Percentiles rank a stretch among this genome's conserved stretches.
phyloP scores from a whole-genome alignment of 441 rosid species.

The Gossypium gossypioides region DNA sequence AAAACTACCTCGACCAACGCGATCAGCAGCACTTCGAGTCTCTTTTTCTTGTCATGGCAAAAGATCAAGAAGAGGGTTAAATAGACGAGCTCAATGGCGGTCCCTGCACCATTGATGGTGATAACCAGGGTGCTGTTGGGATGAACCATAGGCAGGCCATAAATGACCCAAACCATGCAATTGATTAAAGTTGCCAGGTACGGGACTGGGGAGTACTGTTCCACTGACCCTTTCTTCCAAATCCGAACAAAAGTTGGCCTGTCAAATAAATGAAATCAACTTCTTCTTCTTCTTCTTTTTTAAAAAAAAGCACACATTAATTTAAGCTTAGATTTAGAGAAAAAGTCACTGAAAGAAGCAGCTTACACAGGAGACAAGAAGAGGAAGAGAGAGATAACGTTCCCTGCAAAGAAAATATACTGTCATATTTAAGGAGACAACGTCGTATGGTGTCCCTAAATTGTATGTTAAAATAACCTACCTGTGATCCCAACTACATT shows the following conservation, averaged over 20 bases:
- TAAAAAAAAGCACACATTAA: not conserved
- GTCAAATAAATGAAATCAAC: constrained; percentile 1
- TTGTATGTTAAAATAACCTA: not conserved
- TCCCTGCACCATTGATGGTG: constrained; percentile 67
- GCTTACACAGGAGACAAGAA: constrained; percentile 84
- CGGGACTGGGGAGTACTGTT: constrained; percentile 64
- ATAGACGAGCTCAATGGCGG: constrained; percentile 44
- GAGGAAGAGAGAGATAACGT: constrained; percentile 53
- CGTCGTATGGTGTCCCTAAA: not conserved
- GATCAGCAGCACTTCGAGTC: constrained; percentile 25
- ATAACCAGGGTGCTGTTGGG: constrained; percentile 57
- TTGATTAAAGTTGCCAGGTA: constrained; percentile 69
- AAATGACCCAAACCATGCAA: constrained; percentile 75
- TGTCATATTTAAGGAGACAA: not conserved
- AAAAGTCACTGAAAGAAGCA: constrained; percentile 10
- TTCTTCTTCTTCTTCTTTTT: too few species aligned
- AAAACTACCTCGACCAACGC: constrained; percentile 34
- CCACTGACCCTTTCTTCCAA: constrained; percentile 65
- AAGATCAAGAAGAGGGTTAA: constrained; percentile 36
- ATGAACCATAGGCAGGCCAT: constrained; percentile 70
- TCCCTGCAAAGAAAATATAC: constrained; percentile 40
- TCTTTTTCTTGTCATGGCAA: constrained; percentile 30
- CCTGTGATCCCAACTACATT: constrained; percentile 48
- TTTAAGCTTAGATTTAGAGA: too few species aligned
- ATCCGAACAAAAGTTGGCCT: constrained; percentile 74